Conservation (phyloP, 2,329 filamentous ascomycete species). For the Colletotrichum sp. region DNA sequence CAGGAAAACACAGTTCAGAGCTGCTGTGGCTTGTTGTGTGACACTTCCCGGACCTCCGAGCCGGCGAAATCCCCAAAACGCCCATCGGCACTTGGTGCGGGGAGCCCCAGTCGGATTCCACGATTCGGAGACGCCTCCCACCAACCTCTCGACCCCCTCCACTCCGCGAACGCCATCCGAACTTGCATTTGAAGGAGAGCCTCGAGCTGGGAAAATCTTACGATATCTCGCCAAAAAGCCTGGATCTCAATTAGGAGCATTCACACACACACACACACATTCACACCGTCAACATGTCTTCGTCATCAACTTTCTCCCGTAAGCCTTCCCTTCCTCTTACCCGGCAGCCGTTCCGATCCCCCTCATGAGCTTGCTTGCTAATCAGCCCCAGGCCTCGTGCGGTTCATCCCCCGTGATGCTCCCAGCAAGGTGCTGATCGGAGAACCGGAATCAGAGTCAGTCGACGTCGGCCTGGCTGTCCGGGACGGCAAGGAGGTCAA, state of each 20-base stretch:
- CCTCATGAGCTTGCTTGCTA: not conserved
- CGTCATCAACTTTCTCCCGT: constrained; percentile 3
- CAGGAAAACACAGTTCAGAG: not conserved
- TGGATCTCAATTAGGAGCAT: not conserved
- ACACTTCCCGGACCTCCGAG: constrained; percentile 16
- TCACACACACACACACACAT: not conserved
- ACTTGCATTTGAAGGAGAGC: not conserved
- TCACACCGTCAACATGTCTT: not conserved
- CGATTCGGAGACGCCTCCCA: not conserved
- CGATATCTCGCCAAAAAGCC: not conserved
- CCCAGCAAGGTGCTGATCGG: constrained; percentile 56
- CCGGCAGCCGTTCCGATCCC: not conserved
- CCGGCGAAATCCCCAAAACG: not conserved
- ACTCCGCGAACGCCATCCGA: not conserved
- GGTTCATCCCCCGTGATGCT: constrained; percentile 60
- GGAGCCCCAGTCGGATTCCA: constrained; percentile 7
- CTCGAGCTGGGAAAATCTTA: not conserved
- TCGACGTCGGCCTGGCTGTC: constrained; percentile 64
- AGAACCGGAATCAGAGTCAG: constrained; percentile 53
- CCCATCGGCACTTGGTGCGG: not conserved
- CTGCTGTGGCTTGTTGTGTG: not conserved
- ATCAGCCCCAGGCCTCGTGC: constrained; percentile 55
- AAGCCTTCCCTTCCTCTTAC: not conserved
- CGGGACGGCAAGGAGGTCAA: constrained; percentile 60
- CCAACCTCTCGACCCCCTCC: not conserved